Evolutionary conservation across 2,329 filamentous ascomycete genomes (phyloP), one percentile per base, ranked within the genome.

Genomic region (Chrysosporium queenslandicum): DNA sequence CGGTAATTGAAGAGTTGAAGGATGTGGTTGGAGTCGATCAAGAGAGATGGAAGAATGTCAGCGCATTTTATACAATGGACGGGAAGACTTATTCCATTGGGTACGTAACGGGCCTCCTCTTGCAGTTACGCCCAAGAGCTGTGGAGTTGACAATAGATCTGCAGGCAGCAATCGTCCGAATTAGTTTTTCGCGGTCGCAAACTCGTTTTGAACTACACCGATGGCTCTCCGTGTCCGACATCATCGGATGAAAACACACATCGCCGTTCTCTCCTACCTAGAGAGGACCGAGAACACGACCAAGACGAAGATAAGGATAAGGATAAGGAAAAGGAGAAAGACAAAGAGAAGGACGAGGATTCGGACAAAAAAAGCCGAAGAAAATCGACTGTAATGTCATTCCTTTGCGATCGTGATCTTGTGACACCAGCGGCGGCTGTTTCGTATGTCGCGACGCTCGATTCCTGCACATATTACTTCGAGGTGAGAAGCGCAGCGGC

Each of bases 401-500:
- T 97, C 66, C 83, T 92, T 58, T 98, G 92, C 74, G 90, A 96
- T 65, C 81, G 81, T 56, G 89, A 96, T 61, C 82, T 87, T 1
- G 74, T 83, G 1, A 77, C 76, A 27, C 79, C 80, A 3, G 76
- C 79, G 37, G 83, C 89, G 3, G 78, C 79, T 3, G 76, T 92
- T 34, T 88, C 87, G 18, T 98, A 95, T 66, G 84, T 97, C 54
- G 87, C 86, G 54, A 85, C 90, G 56, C 84, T 87, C 37, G 90
- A 97, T 65, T 85, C 94, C 55, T 98, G 92, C 75, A 82, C 87
- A 27, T 98, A 97, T 71, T 86, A 94, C 70, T 98, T 98, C 72
- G 90, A 97, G 68, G 84, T 90, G 46, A 85, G 91, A 58, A 92
- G 87, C 21, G 77, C 80, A 42, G 85, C 88, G 59, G 91, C 90